These are phyloP conservation scores for Violaceomyces palustris DNA, from an alignment of 1,284 basidiomycete species.

Conservation along the genomic window DNA sequence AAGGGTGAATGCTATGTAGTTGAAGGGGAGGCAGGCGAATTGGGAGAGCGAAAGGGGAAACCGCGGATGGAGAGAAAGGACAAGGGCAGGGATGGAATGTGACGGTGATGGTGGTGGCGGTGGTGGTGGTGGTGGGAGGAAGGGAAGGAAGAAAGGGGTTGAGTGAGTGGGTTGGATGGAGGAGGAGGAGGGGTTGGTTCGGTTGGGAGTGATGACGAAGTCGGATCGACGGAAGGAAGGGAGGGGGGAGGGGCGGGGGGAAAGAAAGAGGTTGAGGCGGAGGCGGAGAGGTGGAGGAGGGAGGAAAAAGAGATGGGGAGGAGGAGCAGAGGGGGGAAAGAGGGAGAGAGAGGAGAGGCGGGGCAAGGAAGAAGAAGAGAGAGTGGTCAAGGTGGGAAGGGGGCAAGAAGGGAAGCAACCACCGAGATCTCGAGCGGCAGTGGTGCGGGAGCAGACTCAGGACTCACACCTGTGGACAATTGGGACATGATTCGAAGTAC, in stretches of 20 bases:
- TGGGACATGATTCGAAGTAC: too few species aligned
- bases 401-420: conserved; percentile 1
- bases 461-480: too few species aligned
- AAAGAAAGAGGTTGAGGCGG: not conserved
- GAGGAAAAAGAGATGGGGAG: not conserved
- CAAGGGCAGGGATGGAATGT: too few species aligned
- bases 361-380: not conserved
- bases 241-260: too few species aligned
- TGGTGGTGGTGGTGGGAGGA: not conserved
- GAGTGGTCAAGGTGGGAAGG: conserved; percentile 1
- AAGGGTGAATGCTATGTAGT: too few species aligned
- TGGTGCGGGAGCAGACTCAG: too few species aligned
- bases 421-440: too few species aligned
- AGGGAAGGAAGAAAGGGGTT: not conserved
- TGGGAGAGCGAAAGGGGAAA: too few species aligned
- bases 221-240: too few species aligned
- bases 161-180: not conserved
- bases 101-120: conserved; percentile 4
- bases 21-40: too few species aligned
- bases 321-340: conserved; percentile 1
- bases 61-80: too few species aligned
- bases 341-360: conserved; percentile 1
- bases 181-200: not conserved
- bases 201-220: too few species aligned
- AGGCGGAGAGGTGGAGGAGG: conserved; percentile 1